Base-by-base conservation (phyloP, 2,329 filamentous ascomycete species). In the Diplocarpon rosae region DNA sequence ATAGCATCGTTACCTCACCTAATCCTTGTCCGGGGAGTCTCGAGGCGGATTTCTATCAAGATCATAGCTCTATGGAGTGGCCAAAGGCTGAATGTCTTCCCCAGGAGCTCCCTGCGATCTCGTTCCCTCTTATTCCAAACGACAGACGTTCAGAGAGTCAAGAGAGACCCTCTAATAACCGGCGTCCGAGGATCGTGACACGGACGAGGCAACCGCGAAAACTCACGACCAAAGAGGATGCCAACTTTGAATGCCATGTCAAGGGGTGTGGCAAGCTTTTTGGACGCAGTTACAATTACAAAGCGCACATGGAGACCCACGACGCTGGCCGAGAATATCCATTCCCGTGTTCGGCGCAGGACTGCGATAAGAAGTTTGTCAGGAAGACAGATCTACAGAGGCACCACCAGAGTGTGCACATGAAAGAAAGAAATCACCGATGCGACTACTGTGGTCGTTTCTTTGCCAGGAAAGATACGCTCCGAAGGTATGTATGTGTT, bases 301-400 rank as follows among this genome's bases (percentile, higher is more conserved):
- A 85, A 58, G 83, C 86, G 27, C 88, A 94, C 62, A 74, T 89
- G 72, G 82, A 89, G 58, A 89, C 80, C 1, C 88, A 95, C 59
- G 79, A 92, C 58, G 78, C 85, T 12, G 73, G 76, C 47, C 73
- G 83, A 45, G 76, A 77, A 56, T 85, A 84, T 56, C 78, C 80
- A 0, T 83, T 86, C 57, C 70, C 72, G 1, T 94, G 88, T 63
- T 67, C 67, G 1, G 66, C 78, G 27, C 63, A 70, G 2, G 73
- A 72, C 42, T 95, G 88, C 64, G 71, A 66, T 53, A 86, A 83
- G 65, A 76, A 76, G 41, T 94, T 94, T 63, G 84, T 86, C 14
- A 75, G 88, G 55, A 88, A 83, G 64, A 89, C 87, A 1, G 88
- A 94, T 61, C 71, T 94, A 17, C 69, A 73, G 52, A 65, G 73